Base-by-base conservation (phyloP, 164 flowering plant genomes). In the Vitis riparia region DNA sequence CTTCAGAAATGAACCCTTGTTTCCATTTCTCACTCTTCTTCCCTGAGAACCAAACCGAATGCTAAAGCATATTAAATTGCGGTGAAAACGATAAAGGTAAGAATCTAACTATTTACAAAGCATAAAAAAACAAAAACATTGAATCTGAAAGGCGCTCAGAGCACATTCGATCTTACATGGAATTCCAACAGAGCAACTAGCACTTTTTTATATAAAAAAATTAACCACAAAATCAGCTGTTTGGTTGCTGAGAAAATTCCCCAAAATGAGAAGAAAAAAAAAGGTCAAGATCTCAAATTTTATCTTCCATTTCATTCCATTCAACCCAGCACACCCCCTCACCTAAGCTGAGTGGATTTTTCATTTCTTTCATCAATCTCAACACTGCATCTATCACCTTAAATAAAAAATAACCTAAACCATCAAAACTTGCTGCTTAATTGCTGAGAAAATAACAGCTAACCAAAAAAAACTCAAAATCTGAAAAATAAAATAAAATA, bases 111-210 rank as follows among this genome's bases (percentile, higher is more conserved):
- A 67, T 62, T 57, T 65, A 65, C 30, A 37, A 62, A 74, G 37
- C 13, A 51, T 19, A 58, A 65, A 49, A 49, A 47, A 59, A 50
- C 71, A 73, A 74, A 71, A 58, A 59, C 47, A 44, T 13, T 66
- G 66, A 66, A 59, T 66, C 56, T n/a, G 70, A 59, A 53, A 65
- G 51, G 53, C 48, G 44, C 52, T 55, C 52, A 70, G 72, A 72
- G 77, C 80, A 80, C 73, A 66, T 76, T 66, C 77, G 75, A 55
- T 47, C 73, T 68, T 71, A 79, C 78, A 66, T 77, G 86, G 84
- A 83, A 73, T 82, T 82, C 85, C 77, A 77, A n/a, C 49, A 50
- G 52, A 13, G 11, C 53, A 62, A 59, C 32, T 15, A 62, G 59
- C 50, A 50, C 57, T 58, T 5, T 55, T 19, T 60, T 48, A 10